Conservation (phyloP, 2,329 filamentous ascomycete species). For the Aspergillus texensis region DNA sequence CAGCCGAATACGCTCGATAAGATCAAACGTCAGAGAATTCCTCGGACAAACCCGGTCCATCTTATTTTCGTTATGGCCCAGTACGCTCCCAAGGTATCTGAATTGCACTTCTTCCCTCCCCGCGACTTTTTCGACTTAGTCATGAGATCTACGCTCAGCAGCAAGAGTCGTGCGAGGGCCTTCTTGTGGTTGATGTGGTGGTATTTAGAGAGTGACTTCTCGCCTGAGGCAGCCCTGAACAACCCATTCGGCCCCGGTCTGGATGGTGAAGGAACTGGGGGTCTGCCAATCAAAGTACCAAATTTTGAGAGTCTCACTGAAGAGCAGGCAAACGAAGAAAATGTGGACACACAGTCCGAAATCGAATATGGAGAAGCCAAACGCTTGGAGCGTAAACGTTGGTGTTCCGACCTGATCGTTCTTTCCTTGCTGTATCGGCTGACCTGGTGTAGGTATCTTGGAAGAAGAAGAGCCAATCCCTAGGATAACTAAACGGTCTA, state of each 20-base stretch:
- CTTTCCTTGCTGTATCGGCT: constrained; percentile 8
- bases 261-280: constrained; percentile 46
- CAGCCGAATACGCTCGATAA: constrained; percentile 84
- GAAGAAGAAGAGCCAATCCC: constrained; percentile 52
- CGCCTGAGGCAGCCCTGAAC: constrained; percentile 79
- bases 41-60: constrained; percentile 95
- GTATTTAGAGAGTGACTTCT: constrained; percentile 95
- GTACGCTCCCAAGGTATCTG: constrained; percentile 86
- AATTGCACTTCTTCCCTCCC: constrained; percentile 82
- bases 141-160: constrained; percentile 84
- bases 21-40: constrained; percentile 68
- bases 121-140: constrained; percentile 95
- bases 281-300: constrained; percentile 51
- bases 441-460: constrained; percentile 42
- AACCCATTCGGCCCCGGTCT: constrained; percentile 79
- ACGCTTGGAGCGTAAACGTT: constrained; percentile 51
- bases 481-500: constrained; percentile 47
- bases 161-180: constrained; percentile 77
- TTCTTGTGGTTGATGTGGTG: constrained; percentile 99
- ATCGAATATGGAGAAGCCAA: constrained; percentile 53
- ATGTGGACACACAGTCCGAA: constrained; percentile 53
- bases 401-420: constrained; percentile 15
- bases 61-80: constrained; percentile 93
- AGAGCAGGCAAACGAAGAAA: constrained; percentile 54
- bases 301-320: constrained; percentile 51